Evolutionary conservation across 129 eudicot genomes (phyloP), one percentile per base, ranked within the genome.

Genomic region (Flaveria linearis): DNA sequence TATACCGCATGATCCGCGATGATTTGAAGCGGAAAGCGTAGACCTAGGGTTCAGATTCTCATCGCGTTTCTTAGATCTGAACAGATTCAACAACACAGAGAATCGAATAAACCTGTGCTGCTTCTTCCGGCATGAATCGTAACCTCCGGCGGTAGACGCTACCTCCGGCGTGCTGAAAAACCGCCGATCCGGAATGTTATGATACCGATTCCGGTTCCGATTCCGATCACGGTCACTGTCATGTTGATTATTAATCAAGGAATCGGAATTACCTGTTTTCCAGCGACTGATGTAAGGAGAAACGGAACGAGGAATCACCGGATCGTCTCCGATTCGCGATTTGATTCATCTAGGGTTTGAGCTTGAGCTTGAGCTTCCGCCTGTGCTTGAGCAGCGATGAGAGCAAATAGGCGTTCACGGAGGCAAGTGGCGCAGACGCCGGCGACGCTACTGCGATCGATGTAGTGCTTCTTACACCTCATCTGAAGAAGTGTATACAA

Each of bases 361-460:
- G 68, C 14, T n/a, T 73, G 70, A 1, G 79, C 25, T 39, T 84
- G 87, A 36, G 41, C 41, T 36, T 36, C 41, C 3, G 84, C 82
- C 36, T 77, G 74, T 8, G 79, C 84, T 62, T 90, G 97, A 11
- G 86, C 91, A 1, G 82, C 84, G 63, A 88, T 71, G 30, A 91
- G 51, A 1, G 81, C 61, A 26, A 78, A 65, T 22, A 91, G 87
- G 36, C 92, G 90, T 68, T 91, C 86, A 0, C 86, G 85, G 81
- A 91, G 92, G 75, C 97, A 91, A 55, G 97, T 78, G 47, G 90
- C 94, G 69, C 95, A 91, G 58, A 91, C 95, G 73, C 97, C 97
- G 77, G 73, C 85, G 79, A 56, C 26, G 71, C 96, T 85, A 22
- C 87, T 91, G 46, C 74, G 81, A 82, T 91, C 97, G 83, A 78